phyloP scores from a whole-genome alignment of 2,329 filamentous ascomycete species.

The Pyricularia grisea region DNA sequence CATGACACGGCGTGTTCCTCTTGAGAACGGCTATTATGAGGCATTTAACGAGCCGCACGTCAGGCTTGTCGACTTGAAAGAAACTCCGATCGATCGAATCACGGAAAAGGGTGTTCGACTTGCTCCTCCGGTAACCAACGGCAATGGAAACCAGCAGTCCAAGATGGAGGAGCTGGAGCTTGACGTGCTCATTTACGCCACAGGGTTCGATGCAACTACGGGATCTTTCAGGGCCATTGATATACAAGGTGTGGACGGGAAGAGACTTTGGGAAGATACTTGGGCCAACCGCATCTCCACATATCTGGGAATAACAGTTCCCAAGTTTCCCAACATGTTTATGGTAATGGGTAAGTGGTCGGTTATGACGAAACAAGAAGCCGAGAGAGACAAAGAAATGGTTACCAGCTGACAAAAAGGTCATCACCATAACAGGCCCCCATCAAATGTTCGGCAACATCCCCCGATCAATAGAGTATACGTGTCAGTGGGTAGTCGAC shows the following conservation, averaged over 20 bases:
- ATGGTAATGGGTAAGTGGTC: neutral
- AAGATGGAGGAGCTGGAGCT: slow-evolving; percentile 26
- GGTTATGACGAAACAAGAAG: no score
- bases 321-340: slow-evolving; percentile 11
- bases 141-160: slow-evolving; percentile 18
- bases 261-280: slow-evolving; percentile 15
- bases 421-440: slow-evolving; percentile 28
- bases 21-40: slow-evolving; percentile 40
- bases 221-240: slow-evolving; percentile 22
- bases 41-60: slow-evolving; percentile 35
- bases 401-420: neutral
- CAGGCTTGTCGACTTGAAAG: slow-evolving; percentile 32
- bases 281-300: slow-evolving; percentile 21
- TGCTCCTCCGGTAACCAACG: neutral
- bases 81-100: slow-evolving; percentile 27
- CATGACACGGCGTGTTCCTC: slow-evolving; percentile 31
- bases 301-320: slow-evolving; percentile 13
- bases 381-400: neutral
- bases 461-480: slow-evolving; percentile 30
- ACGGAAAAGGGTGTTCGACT: slow-evolving; percentile 21
- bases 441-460: slow-evolving; percentile 36
- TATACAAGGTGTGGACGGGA: slow-evolving; percentile 15
- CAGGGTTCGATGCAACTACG: slow-evolving; percentile 24
- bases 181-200: slow-evolving; percentile 23
- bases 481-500: slow-evolving; percentile 25